phyloP scores from a whole-genome alignment of 2,329 filamentous ascomycete genomes.

The Grosmannia serpens region DNA sequence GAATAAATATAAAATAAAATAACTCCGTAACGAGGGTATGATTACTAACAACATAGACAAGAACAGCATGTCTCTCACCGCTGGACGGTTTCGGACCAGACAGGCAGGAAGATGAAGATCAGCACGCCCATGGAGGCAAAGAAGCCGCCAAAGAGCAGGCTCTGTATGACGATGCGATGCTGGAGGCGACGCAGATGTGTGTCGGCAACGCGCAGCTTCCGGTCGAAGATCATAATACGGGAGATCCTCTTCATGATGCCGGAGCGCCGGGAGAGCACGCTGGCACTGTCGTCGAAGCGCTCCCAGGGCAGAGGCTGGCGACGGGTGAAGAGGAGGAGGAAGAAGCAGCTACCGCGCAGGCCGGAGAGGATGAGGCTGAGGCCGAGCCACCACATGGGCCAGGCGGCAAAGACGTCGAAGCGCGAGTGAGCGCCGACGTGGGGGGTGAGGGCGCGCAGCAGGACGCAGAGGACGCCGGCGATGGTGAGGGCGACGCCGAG shows the following conservation, averaged over 20 bases:
- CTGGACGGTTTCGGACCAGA: conserved; percentile 24
- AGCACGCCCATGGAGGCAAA: conserved; percentile 25
- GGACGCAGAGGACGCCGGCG: conserved; percentile 26
- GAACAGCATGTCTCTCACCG: background rate
- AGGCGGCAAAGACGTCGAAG: conserved; percentile 29
- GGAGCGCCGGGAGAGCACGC: conserved; percentile 12
- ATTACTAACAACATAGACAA: background rate
- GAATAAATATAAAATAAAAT: background rate
- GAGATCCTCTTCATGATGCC: conserved; percentile 20
- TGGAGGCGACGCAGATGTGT: conserved; percentile 29
- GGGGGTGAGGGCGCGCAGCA: conserved; percentile 28
- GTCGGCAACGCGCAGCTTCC: conserved; percentile 33
- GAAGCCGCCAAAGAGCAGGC: conserved; percentile 24
- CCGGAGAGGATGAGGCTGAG: conserved; percentile 30
- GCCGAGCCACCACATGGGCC: conserved; percentile 35
- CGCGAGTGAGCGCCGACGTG: conserved; percentile 26
- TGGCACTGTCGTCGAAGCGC: conserved; percentile 27
- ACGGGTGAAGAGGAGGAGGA: conserved; percentile 32
- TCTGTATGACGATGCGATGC: conserved; percentile 32
- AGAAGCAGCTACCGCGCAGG: conserved; percentile 35
- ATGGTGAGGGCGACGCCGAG: conserved; percentile 29
- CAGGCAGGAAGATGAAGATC: conserved; percentile 30
- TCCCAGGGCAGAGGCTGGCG: conserved; percentile 36
- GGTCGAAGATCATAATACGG: conserved; percentile 34
- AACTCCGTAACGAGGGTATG: background rate